Evolutionary conservation across 2,329 filamentous ascomycete species (phyloP), one percentile per base, ranked within the genome.

Genomic region (Fusarium devonianum): DNA sequence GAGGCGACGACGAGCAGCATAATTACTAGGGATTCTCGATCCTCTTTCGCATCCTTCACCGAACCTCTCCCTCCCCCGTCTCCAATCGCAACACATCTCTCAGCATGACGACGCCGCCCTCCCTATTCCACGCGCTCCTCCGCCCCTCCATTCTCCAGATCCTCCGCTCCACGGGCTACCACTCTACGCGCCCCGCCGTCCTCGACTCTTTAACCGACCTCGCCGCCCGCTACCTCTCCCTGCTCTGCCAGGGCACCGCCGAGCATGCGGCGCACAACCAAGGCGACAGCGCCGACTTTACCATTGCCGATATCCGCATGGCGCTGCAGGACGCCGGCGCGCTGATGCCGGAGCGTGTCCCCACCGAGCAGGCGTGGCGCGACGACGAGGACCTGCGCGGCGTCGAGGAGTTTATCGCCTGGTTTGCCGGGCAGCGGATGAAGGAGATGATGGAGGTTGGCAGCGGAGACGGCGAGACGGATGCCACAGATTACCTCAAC

Each of bases 111-210:
- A 73, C 73, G 54, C 76, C 75, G 4, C 71, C 75, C 8, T 71
- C 77, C n/a, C 71, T 82, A 47, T 82, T 78, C 74, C 87, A 90
- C 72, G 87, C 89, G 53, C 86, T 96, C 57, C 81, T 97, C 48
- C 90, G 92, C 30, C 93, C 93, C 2, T 87, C 87, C 36, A 84
- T 97, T 53, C 84, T 97, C 49, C 92, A 97, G 73, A 93, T 96
- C 65, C 85, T 97, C 40, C 91, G 93, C 67, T 90, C 92, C 21
- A 88, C 91, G 17, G 93, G 93, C 69, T 97, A 95, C 75, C 90
- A 95, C 70, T 81, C 87, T 30, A 89, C 91, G 39, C 86, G 86
- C 44, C 87, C 90, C 2, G 87, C 88, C 4, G 92, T 95, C 6
- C 79, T 97, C 48, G 92, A 97, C 73, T 87, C 89, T 8, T 72